Conservation (phyloP, 306 rosid genomes). For the Fragaria nilgerrensis region DNA sequence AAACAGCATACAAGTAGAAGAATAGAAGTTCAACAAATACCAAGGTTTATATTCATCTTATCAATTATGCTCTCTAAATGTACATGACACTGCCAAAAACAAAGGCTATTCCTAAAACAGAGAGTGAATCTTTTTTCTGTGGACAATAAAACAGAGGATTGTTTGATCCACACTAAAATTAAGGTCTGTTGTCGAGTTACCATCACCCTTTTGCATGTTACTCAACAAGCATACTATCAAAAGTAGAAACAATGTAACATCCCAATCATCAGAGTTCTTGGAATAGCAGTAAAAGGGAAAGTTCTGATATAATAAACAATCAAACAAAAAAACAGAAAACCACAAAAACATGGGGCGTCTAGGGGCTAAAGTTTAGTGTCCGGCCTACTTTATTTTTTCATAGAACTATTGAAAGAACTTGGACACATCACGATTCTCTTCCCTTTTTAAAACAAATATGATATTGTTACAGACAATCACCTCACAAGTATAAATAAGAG, state of each 20-base stretch:
- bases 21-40: background rate
- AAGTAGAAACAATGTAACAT: background rate
- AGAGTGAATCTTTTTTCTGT: background rate
- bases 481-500: constrained; percentile 1
- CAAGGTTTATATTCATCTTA: background rate
- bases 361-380: background rate
- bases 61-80: background rate
- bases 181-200: background rate
- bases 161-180: background rate
- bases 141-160: background rate
- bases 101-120: background rate
- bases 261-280: background rate
- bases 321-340: background rate
- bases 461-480: background rate
- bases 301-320: background rate
- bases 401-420: background rate
- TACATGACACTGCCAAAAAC: background rate
- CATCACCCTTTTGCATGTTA: background rate
- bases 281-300: background rate
- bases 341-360: background rate
- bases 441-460: background rate
- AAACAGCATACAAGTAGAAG: background rate
- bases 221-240: background rate
- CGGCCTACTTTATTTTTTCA: background rate
- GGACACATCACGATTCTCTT: background rate